Conservation (phyloP, 202 grass and related monocot species). For the Digitaria exilis region DNA sequence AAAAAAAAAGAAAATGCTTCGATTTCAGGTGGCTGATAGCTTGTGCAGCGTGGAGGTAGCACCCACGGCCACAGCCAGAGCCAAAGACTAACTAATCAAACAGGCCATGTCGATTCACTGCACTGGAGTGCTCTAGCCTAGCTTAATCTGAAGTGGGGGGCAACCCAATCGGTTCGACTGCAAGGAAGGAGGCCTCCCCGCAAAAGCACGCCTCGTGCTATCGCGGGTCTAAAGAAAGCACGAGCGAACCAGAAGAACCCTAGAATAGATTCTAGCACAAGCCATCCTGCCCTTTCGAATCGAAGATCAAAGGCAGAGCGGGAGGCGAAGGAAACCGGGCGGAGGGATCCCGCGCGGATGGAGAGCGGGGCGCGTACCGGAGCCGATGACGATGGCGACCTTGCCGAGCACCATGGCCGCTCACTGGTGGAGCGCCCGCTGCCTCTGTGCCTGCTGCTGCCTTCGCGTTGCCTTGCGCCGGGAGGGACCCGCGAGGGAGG, state of each 20-base stretch:
- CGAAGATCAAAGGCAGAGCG: not conserved
- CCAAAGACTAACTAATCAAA: not conserved
- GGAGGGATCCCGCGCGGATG: not conserved
- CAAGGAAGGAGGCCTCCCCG: not conserved
- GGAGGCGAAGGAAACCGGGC: too few relatives aligned
- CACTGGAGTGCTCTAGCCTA: not conserved
- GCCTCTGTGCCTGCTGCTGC: slow-evolving; percentile 7
- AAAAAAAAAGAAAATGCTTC: not conserved
- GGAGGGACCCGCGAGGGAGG: slow-evolving; percentile 11
- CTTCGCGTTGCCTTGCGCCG: not conserved
- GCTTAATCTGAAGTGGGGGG: not conserved
- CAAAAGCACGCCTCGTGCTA: not conserved
- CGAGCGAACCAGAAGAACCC: not conserved
- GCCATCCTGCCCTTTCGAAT: not conserved
- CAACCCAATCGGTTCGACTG: not conserved
- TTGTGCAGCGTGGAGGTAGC: not conserved
- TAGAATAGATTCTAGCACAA: not conserved
- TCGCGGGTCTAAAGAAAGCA: not conserved
- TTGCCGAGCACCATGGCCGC: slow-evolving; percentile 81
- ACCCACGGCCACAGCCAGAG: too few relatives aligned
- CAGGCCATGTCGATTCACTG: not conserved
- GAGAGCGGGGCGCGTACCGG: slow-evolving; percentile 39
- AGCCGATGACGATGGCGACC: slow-evolving; percentile 74
- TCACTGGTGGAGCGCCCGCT: slow-evolving; percentile 13
- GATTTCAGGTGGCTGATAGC: not conserved